Conservation (phyloP, 78 protist genomes). For the slime mould (Dictyostelium discoideum) region DNA sequence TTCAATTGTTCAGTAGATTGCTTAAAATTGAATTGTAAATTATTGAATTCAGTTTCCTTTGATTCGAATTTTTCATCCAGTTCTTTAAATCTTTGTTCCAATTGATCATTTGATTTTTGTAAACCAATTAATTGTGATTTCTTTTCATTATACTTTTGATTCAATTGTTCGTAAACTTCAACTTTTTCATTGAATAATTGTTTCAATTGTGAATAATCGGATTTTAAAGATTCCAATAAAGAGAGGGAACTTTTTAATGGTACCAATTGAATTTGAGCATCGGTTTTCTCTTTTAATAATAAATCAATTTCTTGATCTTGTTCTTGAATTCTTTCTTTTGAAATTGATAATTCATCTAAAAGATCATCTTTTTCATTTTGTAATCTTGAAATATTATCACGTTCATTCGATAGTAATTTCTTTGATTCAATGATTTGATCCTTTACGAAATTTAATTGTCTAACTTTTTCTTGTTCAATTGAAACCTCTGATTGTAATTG, state of each 20-base stretch:
- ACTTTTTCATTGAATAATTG: constrained; percentile 8
- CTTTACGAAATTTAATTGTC: background rate
- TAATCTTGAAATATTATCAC: background rate
- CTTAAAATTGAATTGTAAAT: background rate
- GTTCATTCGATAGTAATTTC: background rate
- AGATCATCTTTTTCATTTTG: background rate
- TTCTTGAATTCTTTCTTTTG: constrained; percentile 12
- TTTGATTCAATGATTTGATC: background rate
- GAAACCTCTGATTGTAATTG: background rate
- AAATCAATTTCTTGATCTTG: constrained; percentile 46
- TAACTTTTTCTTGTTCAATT: constrained; percentile 18
- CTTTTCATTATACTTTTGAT: constrained; percentile 14
- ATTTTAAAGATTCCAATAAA: background rate
- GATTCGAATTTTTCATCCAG: background rate
- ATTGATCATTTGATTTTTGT: background rate
- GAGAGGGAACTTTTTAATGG: background rate
- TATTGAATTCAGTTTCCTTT: background rate
- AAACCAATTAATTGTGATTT: background rate
- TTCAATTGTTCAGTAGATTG: background rate
- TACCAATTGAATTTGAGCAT: constrained; percentile 41
- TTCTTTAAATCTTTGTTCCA: background rate
- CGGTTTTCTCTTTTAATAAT: constrained; percentile 46
- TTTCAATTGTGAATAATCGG: background rate
- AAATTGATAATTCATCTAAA: background rate
- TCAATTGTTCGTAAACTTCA: background rate